These are phyloP conservation scores for Candida ipomoeae DNA, from an alignment of 805 yeast species.

Conservation along the genomic window DNA sequence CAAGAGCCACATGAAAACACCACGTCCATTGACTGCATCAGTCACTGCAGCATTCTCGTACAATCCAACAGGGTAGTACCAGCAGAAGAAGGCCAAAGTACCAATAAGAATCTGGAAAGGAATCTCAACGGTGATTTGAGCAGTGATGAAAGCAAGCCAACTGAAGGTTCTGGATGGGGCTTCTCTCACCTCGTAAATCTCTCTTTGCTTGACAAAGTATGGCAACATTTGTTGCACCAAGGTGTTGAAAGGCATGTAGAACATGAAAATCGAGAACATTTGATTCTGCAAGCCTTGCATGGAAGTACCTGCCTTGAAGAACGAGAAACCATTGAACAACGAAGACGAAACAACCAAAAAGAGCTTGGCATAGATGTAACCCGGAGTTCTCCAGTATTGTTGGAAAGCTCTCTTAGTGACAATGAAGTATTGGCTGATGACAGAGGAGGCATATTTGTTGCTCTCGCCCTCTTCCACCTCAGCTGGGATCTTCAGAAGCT, in stretches of 20 bases:
- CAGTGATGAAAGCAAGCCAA: constrained; percentile 40
- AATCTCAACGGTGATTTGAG: constrained; percentile 43
- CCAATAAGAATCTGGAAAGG: constrained; percentile 46
- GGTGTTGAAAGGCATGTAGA: constrained; percentile 36
- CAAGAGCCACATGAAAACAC: constrained; percentile 35
- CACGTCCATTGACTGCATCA: constrained; percentile 25
- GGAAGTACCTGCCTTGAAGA: constrained; percentile 59
- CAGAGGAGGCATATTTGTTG: constrained; percentile 17
- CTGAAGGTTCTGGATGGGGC: constrained; percentile 41
- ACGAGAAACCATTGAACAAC: constrained; percentile 68
- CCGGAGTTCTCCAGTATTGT: constrained; percentile 60
- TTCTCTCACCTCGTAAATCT: constrained; percentile 45
- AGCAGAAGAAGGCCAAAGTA: constrained; percentile 59
- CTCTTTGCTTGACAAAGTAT: constrained; percentile 42
- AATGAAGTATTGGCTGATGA: constrained; percentile 13
- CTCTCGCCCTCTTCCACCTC: constrained; percentile 21
- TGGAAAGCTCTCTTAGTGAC: constrained; percentile 19
- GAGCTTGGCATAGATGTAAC: constrained; percentile 59
- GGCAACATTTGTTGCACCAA: constrained; percentile 40
- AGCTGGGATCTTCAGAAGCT: constrained; percentile 30
- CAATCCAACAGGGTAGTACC: constrained; percentile 51
- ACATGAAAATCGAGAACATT: constrained; percentile 48
- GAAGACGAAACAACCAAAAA: constrained; percentile 51
- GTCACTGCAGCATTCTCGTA: constrained; percentile 16
- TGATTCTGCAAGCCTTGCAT: constrained; percentile 65